Evolutionary conservation across 257 asterid genomes (phyloP).

Genomic region (Plantago ovata): DNA sequence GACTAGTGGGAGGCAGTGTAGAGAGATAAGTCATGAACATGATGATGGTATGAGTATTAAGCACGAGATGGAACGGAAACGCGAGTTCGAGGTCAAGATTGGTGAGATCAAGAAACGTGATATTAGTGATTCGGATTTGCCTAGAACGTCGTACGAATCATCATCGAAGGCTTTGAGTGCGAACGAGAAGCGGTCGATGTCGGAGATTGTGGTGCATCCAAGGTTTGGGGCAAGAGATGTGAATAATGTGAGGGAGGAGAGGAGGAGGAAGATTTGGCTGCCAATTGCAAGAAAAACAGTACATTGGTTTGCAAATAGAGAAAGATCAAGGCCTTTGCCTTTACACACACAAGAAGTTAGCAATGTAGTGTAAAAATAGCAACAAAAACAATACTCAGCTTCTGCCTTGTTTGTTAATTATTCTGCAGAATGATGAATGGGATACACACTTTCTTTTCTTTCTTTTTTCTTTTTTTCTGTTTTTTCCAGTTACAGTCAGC

Average conservation of each 20-base stretch:
- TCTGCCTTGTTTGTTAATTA: not conserved
- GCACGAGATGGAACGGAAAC: conserved; percentile 33
- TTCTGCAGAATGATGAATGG: conserved; percentile 7
- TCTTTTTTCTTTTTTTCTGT: conserved; percentile 5
- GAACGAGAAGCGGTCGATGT: conserved; percentile 55
- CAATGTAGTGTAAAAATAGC: conserved; percentile 14
- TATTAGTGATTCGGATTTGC: not conserved
- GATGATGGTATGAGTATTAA: conserved; percentile 21
- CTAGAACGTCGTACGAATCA: conserved; percentile 6
- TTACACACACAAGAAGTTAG: conserved; percentile 21
- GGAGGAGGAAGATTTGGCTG: conserved; percentile 57
- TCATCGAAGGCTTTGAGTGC: conserved; percentile 19
- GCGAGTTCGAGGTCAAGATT: conserved; percentile 27
- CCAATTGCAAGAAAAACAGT: conserved; percentile 82
- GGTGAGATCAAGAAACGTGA: conserved; percentile 20
- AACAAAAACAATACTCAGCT: not conserved
- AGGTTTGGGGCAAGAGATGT: conserved; percentile 33
- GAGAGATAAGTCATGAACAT: conserved; percentile 10
- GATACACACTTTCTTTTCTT: too few relatives aligned
- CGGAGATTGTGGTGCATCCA: conserved; percentile 61
- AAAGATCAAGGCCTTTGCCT: conserved; percentile 22
- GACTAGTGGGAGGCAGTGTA: not conserved
- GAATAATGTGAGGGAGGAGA: conserved; percentile 39
- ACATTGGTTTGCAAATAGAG: conserved; percentile 72
- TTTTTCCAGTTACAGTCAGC: not conserved